phyloP scores from a whole-genome alignment of 805 yeast genomes.

The Sungouiella thailandica region DNA sequence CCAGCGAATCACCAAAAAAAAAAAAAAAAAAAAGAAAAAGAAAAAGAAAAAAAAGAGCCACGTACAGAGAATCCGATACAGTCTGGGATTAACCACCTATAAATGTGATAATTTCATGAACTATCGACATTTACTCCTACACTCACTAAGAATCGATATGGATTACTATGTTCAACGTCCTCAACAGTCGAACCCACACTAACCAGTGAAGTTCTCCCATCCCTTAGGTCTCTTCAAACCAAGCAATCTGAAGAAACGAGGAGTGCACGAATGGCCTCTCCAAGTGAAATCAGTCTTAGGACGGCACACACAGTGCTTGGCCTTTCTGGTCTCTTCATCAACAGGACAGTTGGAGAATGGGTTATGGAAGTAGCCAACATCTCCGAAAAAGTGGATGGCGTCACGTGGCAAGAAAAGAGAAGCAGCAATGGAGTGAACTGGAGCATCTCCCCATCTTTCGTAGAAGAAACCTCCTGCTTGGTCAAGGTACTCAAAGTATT shows the following conservation, averaged over 20 bases:
- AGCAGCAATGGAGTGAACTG: conserved; percentile 86
- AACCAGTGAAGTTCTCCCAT: conserved; percentile 56
- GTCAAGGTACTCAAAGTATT: conserved; percentile 72
- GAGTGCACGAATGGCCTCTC: conserved; percentile 68
- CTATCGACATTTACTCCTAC: too few species aligned
- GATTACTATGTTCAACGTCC: too few species aligned
- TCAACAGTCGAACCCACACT: neutral
- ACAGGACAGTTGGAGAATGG: conserved; percentile 83
- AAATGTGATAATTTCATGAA: too few species aligned
- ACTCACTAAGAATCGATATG: too few species aligned
- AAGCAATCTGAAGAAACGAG: conserved; percentile 53
- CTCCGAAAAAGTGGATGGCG: conserved; percentile 72
- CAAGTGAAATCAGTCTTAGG: conserved; percentile 72
- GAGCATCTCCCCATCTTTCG: conserved; percentile 95
- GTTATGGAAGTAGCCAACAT: conserved; percentile 78
- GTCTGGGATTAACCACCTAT: neutral
- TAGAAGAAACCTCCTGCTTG: conserved; percentile 87
- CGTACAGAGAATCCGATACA: neutral
- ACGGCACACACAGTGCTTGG: conserved; percentile 68
- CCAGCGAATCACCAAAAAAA: too few species aligned
- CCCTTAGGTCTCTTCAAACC: conserved; percentile 58
- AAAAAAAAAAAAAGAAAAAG: too few species aligned
- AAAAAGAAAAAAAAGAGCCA: too few species aligned
- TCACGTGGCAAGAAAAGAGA: conserved; percentile 67
- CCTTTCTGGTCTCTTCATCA: conserved; percentile 50